Evolutionary conservation across 140 eudicot species (phyloP).

Genomic region (Ambrosia hybrid): DNA sequence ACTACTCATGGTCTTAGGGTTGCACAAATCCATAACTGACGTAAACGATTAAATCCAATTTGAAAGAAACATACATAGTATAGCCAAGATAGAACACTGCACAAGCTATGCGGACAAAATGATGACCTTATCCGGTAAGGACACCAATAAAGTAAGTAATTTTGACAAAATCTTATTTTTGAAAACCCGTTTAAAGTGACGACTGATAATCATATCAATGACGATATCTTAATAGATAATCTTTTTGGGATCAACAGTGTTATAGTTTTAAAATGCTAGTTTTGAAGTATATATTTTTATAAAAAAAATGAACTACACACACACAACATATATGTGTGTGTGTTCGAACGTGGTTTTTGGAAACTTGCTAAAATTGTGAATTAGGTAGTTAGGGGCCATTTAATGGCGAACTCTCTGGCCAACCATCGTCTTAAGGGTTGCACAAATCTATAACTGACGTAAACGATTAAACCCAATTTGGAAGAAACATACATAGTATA

Average conservation of each 20-base stretch:
- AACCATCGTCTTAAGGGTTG: neutral
- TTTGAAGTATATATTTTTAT: no score
- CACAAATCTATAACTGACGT: neutral
- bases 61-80: neutral
- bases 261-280: no score
- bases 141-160: neutral
- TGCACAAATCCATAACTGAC: neutral
- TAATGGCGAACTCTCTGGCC: neutral
- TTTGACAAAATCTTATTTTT: neutral
- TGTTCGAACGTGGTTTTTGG: neutral
- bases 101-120: neutral
- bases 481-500: no score
- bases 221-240: neutral
- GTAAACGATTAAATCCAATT: no score
- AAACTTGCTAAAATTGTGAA: neutral
- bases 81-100: neutral
- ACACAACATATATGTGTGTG: no score
- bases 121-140: neutral
- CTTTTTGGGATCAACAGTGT: neutral
- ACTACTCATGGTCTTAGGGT: neutral
- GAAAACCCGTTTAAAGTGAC: neutral
- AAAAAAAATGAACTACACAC: no score
- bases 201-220: neutral
- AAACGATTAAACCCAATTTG: neutral
- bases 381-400: neutral